phyloP scores from a whole-genome alignment of 2,329 filamentous ascomycete species.

The Lanzia echinophila region DNA sequence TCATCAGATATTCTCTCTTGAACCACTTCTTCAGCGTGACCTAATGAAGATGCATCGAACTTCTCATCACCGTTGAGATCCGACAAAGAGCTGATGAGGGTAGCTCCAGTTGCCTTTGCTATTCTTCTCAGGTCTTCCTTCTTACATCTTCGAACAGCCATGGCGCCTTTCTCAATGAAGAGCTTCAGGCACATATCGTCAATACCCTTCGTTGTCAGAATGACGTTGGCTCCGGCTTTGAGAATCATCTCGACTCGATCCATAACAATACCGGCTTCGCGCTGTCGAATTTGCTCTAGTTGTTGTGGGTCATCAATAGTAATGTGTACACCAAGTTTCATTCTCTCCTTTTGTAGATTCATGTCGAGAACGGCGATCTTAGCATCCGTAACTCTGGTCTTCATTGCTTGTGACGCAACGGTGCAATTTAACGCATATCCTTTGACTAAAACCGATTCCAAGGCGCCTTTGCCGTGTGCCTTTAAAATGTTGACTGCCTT shows the following conservation, averaged over 20 bases:
- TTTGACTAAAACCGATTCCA: conserved; percentile 85
- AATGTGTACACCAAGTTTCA: conserved; percentile 98
- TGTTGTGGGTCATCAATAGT: conserved; percentile 96
- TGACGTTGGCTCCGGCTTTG: conserved; percentile 92
- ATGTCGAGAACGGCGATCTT: conserved; percentile 97
- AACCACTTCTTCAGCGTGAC: conserved; percentile 89
- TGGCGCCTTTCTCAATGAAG: conserved; percentile 89
- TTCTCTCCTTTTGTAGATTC: conserved; percentile 97
- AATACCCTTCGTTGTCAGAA: conserved; percentile 97
- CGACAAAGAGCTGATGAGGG: conserved; percentile 84
- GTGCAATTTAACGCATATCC: conserved; percentile 98
- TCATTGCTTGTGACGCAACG: conserved; percentile 97
- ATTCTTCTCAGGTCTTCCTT: conserved; percentile 97
- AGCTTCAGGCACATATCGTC: conserved; percentile 92
- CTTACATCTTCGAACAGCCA: conserved; percentile 94
- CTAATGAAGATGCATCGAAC: conserved; percentile 85
- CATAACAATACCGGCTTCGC: conserved; percentile 87
- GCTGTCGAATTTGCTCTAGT: conserved; percentile 90
- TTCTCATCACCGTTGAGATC: conserved; percentile 97
- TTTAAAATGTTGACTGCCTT: conserved; percentile 99
- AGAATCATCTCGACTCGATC: conserved; percentile 96
- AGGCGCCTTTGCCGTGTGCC: conserved; percentile 87
- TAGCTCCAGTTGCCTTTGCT: conserved; percentile 91
- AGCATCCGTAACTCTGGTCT: conserved; percentile 81
- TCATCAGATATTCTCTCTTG: conserved; percentile 98